These are phyloP conservation scores for Kwoniella botswanensis DNA, from an alignment of 768 basidiomycete species.

Conservation along the genomic window DNA sequence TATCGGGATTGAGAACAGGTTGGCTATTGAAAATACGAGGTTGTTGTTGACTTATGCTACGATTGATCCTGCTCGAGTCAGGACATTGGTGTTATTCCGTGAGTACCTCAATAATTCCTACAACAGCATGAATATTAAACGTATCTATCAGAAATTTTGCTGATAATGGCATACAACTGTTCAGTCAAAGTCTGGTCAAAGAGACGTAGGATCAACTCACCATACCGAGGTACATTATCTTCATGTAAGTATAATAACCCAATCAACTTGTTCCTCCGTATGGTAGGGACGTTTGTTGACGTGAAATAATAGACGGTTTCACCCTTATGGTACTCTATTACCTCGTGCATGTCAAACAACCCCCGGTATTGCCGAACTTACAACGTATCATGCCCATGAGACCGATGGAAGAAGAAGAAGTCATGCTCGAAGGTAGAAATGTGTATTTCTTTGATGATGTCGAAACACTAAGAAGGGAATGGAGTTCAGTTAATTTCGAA, in stretches of 20 bases:
- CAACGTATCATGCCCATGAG: constrained; percentile 92
- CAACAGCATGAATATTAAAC: too few relatives aligned
- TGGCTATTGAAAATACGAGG: constrained; percentile 95
- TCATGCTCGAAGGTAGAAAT: constrained; percentile 70
- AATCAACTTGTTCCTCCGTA: background rate
- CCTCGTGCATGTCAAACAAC: constrained; percentile 95
- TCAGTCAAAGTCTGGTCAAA: constrained; percentile 99
- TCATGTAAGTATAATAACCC: constrained; percentile 63
- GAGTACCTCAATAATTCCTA: constrained; percentile 59
- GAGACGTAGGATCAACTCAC: constrained; percentile 97
- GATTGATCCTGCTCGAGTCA: constrained; percentile 89
- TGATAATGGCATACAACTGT: background rate
- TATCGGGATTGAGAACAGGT: constrained; percentile 96
- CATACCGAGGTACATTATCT: constrained; percentile 93
- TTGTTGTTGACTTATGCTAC: constrained; percentile 96
- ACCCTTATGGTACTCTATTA: constrained; percentile 98
- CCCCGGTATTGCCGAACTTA: constrained; percentile 92
- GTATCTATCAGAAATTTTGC: too few relatives aligned
- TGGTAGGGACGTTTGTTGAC: background rate
- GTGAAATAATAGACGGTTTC: constrained; percentile 70
- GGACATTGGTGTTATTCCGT: constrained; percentile 95
- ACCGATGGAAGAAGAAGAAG: constrained; percentile 69
- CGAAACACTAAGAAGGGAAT: constrained; percentile 84
- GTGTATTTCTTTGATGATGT: constrained; percentile 95
- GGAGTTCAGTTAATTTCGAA: constrained; percentile 92